Conservation (phyloP, 805 yeast species). For the Scheffersomyces ergatensis region DNA sequence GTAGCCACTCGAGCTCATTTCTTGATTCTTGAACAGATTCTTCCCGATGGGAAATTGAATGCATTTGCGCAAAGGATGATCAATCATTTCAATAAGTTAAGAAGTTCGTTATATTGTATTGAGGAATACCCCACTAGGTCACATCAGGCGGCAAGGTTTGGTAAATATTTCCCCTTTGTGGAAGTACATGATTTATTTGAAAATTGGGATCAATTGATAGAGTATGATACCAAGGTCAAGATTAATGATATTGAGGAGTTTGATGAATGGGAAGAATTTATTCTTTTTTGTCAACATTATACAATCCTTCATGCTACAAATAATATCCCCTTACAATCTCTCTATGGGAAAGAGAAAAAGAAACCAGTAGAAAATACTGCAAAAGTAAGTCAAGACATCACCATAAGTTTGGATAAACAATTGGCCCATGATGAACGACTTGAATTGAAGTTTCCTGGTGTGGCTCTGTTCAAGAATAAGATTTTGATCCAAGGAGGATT, state of each 20-base stretch:
- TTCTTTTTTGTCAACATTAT: slow-evolving; percentile 73
- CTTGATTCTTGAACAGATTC: slow-evolving; percentile 64
- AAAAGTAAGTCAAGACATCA: slow-evolving; percentile 1
- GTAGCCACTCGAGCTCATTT: slow-evolving; percentile 53
- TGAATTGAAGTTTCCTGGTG: slow-evolving; percentile 45
- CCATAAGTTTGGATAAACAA: slow-evolving; percentile 1
- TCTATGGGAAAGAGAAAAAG: slow-evolving; percentile 5
- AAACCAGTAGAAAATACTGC: slow-evolving; percentile 1
- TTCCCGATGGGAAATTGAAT: slow-evolving; percentile 61
- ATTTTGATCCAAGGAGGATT: slow-evolving; percentile 41
- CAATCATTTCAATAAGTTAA: slow-evolving; percentile 61
- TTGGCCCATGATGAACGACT: slow-evolving; percentile 7
- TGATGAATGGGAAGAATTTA: slow-evolving; percentile 84
- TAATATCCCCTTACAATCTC: slow-evolving; percentile 23
- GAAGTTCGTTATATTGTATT: slow-evolving; percentile 70
- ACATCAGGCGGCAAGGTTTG: slow-evolving; percentile 52
- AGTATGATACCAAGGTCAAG: slow-evolving; percentile 30
- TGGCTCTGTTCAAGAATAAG: slow-evolving; percentile 15
- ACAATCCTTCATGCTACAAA: slow-evolving; percentile 64
- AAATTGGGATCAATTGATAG: slow-evolving; percentile 52
- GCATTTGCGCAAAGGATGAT: slow-evolving; percentile 77
- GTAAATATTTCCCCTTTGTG: slow-evolving; percentile 43
- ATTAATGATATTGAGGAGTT: slow-evolving; percentile 61
- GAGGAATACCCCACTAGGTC: slow-evolving; percentile 48
- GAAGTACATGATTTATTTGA: slow-evolving; percentile 55